These are phyloP conservation scores for Arabidopsis lyrata DNA, from an alignment of 441 rosid species.

Conservation along the genomic window DNA sequence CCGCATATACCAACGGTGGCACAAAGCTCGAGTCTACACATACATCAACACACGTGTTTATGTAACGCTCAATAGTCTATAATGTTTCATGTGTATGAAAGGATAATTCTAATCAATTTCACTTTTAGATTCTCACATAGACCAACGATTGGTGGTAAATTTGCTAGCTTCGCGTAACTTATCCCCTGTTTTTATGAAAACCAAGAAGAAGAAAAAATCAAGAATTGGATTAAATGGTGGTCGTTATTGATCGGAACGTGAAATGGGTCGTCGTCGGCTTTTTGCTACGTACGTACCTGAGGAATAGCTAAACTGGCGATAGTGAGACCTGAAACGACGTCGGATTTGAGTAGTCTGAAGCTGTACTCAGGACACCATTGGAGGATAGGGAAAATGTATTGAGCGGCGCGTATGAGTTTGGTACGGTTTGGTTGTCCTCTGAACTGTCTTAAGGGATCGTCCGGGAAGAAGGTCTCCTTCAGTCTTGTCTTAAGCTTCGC, in stretches of 20 bases:
- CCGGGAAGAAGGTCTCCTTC: constrained; percentile 91
- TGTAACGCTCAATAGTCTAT: background rate
- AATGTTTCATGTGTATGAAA: background rate
- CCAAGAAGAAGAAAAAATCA: background rate
- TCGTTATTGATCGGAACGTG: background rate
- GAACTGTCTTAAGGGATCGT: constrained; percentile 92
- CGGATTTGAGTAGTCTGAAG: constrained; percentile 78
- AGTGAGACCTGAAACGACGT: constrained; percentile 86
- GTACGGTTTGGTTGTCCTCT: constrained; percentile 62
- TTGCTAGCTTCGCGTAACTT: constrained; percentile 95
- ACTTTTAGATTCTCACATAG: constrained; percentile 66
- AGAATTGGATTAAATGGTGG: background rate
- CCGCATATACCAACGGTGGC: constrained; percentile 91
- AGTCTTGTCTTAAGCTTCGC: constrained; percentile 63
- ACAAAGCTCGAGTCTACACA: constrained; percentile 91
- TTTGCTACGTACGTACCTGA: constrained; percentile 55
- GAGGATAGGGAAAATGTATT: constrained; percentile 82
- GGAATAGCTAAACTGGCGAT: constrained; percentile 98
- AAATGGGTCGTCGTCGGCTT: constrained; percentile 24
- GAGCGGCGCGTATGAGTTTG: constrained; percentile 69
- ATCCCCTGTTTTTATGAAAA: constrained; percentile 64
- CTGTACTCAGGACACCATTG: constrained; percentile 85
- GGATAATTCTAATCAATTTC: background rate
- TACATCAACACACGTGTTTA: constrained; percentile 12
- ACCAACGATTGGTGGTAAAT: constrained; percentile 88